Conservation (phyloP, 148 eudicot genomes). For the Vaccinium myrtillus region DNA sequence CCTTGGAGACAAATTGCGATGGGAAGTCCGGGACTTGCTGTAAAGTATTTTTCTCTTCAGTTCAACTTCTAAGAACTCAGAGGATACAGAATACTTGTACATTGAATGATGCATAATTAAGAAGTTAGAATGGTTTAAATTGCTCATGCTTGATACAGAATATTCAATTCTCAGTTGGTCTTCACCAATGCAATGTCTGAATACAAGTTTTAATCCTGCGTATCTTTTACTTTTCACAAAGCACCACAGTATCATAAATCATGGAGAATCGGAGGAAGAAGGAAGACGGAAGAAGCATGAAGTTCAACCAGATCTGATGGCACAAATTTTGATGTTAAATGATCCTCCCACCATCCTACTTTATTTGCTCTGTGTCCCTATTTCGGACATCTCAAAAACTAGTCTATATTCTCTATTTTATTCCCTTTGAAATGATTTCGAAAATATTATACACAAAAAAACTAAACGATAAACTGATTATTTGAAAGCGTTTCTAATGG, state of each 20-base stretch:
- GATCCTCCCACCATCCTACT: background rate
- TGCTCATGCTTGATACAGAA: background rate
- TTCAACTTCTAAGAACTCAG: background rate
- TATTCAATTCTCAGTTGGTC: background rate
- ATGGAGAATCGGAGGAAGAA: background rate
- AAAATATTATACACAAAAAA: background rate
- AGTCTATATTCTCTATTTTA: background rate
- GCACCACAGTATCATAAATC: background rate
- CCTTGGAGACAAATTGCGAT: slow-evolving; percentile 52
- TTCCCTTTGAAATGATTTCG: background rate
- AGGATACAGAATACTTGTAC: background rate
- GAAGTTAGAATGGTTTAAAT: background rate
- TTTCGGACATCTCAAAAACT: background rate
- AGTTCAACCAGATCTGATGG: background rate
- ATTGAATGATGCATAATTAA: background rate
- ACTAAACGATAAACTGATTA: background rate
- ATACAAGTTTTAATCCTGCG: background rate
- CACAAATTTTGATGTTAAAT: background rate
- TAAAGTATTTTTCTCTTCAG: slow-evolving; percentile 5
- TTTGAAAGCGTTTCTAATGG: background rate
- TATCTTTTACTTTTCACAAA: background rate
- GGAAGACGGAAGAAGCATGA: background rate
- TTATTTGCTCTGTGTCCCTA: background rate
- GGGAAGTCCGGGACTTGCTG: slow-evolving; percentile 86
- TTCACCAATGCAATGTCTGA: background rate